A percentile compares a stretch with the other conserved stretches of the same genome.
Evolutionary conservation across 805 yeast species (phyloP).

Genomic region (Saccharomycodes ludwigii): DNA sequence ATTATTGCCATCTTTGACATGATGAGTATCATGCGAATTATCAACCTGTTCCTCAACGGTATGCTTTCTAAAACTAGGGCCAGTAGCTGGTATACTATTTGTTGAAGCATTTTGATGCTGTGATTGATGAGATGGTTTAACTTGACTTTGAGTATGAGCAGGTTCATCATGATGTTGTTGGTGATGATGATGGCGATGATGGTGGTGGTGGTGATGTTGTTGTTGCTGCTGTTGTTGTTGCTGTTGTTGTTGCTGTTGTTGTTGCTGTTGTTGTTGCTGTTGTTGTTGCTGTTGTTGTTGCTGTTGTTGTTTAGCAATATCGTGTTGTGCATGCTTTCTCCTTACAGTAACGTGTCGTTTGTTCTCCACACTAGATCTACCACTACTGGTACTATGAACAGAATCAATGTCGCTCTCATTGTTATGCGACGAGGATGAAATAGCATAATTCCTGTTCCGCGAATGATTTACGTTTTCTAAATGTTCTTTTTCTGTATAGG

Average conservation of each 20-base stretch:
- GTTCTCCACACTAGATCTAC: too few species aligned
- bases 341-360: too few species aligned
- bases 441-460: slow-evolving; percentile 25
- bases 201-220: slow-evolving; percentile 6
- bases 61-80: too few species aligned
- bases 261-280: slow-evolving; percentile 7
- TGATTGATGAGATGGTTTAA: slow-evolving; percentile 1
- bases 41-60: too few species aligned
- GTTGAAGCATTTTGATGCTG: neutral
- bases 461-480: slow-evolving; percentile 20
- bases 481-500: neutral
- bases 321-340: neutral
- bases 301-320: slow-evolving; percentile 3
- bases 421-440: too few species aligned
- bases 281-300: slow-evolving; percentile 7
- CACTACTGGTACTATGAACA: too few species aligned
- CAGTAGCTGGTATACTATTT: too few species aligned
- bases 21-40: too few species aligned
- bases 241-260: slow-evolving; percentile 3
- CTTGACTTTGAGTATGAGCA: slow-evolving; percentile 6
- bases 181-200: neutral
- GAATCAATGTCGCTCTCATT: too few species aligned
- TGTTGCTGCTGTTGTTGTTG: slow-evolving; percentile 10
- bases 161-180: slow-evolving; percentile 7
- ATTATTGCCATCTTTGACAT: too few species aligned